phyloP scores from a whole-genome alignment of 2,329 filamentous ascomycete species.

The Penicillium nordicum region DNA sequence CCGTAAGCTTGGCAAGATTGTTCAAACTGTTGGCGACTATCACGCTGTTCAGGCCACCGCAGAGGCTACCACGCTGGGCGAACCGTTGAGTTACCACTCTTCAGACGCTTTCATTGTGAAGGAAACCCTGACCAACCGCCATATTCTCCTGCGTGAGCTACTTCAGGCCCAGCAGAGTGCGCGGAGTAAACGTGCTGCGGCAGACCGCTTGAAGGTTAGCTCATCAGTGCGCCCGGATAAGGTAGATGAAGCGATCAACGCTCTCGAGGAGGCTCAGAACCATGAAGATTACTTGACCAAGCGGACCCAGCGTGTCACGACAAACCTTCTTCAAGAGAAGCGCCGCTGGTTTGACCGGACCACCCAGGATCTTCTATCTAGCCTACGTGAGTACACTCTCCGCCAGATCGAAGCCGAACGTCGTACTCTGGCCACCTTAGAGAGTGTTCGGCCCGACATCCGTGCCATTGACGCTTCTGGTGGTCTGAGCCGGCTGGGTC shows the following conservation, averaged over 20 bases:
- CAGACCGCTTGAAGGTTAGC: constrained; percentile 82
- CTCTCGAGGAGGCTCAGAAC: constrained; percentile 80
- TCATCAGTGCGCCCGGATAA: constrained; percentile 89
- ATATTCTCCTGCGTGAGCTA: constrained; percentile 91
- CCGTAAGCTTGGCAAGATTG: constrained; percentile 87
- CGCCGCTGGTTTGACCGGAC: constrained; percentile 88
- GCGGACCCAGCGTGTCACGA: constrained; percentile 85
- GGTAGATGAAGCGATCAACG: constrained; percentile 92
- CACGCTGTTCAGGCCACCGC: constrained; percentile 95
- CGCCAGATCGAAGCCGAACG: constrained; percentile 95
- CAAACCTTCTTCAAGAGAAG: constrained; percentile 83
- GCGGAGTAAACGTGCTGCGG: constrained; percentile 76
- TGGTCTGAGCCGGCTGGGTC: constrained; percentile 81
- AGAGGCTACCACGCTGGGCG: constrained; percentile 89
- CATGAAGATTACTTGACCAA: constrained; percentile 77
- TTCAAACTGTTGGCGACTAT: constrained; percentile 91
- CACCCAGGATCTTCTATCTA: constrained; percentile 73
- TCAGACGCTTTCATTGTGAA: constrained; percentile 97
- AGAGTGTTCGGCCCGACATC: constrained; percentile 88
- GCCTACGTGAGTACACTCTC: constrained; percentile 86
- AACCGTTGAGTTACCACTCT: constrained; percentile 91
- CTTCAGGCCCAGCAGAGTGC: constrained; percentile 85
- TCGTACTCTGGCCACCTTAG: constrained; percentile 85
- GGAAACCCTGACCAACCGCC: constrained; percentile 94
- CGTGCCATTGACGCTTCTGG: constrained; percentile 88